A percentile compares a stretch with the other conserved stretches of the same genome.
Evolutionary conservation across 495 filamentous ascomycete genomes (phyloP).

Genomic region (Xylaria curta): DNA sequence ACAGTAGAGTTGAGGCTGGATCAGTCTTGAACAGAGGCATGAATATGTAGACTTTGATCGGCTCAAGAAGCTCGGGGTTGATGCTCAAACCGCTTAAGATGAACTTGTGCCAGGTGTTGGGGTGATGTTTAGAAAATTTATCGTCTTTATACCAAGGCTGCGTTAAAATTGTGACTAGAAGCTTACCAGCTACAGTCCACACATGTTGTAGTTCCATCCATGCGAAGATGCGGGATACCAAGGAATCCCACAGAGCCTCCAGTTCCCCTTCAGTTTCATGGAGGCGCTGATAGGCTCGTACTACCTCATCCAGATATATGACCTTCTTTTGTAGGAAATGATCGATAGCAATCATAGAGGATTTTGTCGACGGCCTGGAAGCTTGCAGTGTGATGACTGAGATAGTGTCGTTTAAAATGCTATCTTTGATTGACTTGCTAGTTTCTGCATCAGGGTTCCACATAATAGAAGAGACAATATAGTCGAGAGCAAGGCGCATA

Average conservation of each 20-base stretch:
- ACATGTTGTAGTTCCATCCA: constrained; percentile 69
- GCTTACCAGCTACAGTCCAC: constrained; percentile 68
- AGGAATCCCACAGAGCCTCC: constrained; percentile 46
- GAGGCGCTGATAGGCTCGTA: constrained; percentile 42
- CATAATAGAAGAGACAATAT: constrained; percentile 58
- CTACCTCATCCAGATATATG: constrained; percentile 48
- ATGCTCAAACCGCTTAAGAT: constrained; percentile 53
- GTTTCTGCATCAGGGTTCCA: constrained; percentile 53
- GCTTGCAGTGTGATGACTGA: constrained; percentile 58
- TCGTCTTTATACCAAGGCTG: constrained; percentile 35
- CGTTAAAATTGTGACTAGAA: constrained; percentile 65
- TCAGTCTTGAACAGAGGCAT: constrained; percentile 71
- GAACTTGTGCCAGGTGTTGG: constrained; percentile 56
- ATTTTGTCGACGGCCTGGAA: constrained; percentile 64
- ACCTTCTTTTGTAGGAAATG: constrained; percentile 63
- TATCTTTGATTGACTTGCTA: constrained; percentile 43
- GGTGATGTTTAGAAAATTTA: constrained; percentile 41
- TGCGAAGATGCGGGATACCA: constrained; percentile 58
- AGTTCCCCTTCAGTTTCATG: constrained; percentile 34
- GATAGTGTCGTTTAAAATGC: constrained; percentile 51
- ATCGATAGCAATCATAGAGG: constrained; percentile 65
- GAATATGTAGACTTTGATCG: constrained; percentile 75
- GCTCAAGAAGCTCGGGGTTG: constrained; percentile 63
- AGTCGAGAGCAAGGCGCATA: constrained; percentile 73
- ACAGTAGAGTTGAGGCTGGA: constrained; percentile 56